These are phyloP conservation scores for Boletus subparvulus DNA, from an alignment of 768 basidiomycete species.

Conservation along the genomic window DNA sequence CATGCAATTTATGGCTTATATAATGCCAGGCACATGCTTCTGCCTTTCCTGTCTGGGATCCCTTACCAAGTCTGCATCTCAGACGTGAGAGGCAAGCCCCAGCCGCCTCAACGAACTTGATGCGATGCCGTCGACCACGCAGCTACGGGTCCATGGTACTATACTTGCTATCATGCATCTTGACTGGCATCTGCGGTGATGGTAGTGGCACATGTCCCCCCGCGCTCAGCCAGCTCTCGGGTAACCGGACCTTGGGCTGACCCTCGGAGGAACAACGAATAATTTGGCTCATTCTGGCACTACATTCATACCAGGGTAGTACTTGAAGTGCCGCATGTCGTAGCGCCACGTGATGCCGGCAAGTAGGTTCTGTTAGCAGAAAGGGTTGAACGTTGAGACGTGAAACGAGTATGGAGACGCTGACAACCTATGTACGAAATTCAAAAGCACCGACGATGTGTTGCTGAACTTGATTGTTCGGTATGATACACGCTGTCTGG, in stretches of 20 bases:
- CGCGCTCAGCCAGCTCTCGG: constrained; percentile 8
- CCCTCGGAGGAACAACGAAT: constrained; percentile 3
- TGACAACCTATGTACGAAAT: constrained; percentile 13
- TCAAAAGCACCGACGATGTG: constrained; percentile 14
- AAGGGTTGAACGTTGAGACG: constrained; percentile 12
- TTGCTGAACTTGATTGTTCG: constrained; percentile 3
- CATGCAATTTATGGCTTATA: constrained; percentile 9
- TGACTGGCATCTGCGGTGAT: neutral
- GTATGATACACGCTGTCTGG: neutral
- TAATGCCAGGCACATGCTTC: constrained; percentile 15
- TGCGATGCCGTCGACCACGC: constrained; percentile 12
- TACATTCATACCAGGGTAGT: neutral
- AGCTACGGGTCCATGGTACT: neutral
- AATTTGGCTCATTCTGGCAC: constrained; percentile 4
- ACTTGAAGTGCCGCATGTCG: constrained; percentile 2
- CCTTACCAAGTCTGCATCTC: neutral
- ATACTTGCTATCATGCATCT: constrained; percentile 16
- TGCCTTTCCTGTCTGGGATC: constrained; percentile 12
- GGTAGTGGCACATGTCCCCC: constrained; percentile 7
- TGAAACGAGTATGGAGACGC: constrained; percentile 30
- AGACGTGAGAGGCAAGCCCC: constrained; percentile 14
- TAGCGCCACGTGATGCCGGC: constrained; percentile 27
- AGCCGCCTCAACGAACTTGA: constrained; percentile 1
- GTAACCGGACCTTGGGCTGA: constrained; percentile 9
- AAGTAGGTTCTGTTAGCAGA: constrained; percentile 24